Base-by-base conservation (phyloP, 1,284 basidiomycete genomes). In the Sporisorium scitamineum region DNA sequence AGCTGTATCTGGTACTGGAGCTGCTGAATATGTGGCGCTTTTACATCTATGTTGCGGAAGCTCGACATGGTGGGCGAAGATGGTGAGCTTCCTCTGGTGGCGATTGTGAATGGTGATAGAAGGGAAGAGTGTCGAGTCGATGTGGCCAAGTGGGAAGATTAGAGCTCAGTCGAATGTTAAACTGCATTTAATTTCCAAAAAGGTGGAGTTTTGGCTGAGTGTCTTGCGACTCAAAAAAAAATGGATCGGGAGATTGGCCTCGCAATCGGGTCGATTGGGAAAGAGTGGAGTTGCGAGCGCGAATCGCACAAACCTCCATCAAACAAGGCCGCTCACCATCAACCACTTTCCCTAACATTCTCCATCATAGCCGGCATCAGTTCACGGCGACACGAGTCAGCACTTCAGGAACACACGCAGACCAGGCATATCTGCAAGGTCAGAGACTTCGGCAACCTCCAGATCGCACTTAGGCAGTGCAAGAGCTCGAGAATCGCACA, bases 1-100 rank as follows among this genome's bases (percentile, higher is more conserved):
- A 37, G 26, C 57, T 82, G 81, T 26, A 84, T 69, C 9, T 66
- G 16, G 8, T 61, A 39, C 62, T 83, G 82, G 5, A 84, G 65
- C 20, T 57, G 59, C 45, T 67, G 51, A 10, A 70, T 69, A 24
- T 61, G 41, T 5, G 72, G 54, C 27, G 70, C 63, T n/a, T 73
- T 64, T 29, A 77, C 68, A 51, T 81, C 80, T 11, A 80, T 50
- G 20, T 51, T 65, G 24, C 71, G 61, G 45, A 73, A 70, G 31
- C 60, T 45, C 54, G 66, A 61, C 70, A 71, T 69, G 13, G 32
- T 68, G 54, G 8, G 20, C 24, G 26, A 34, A 5, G 10, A n/a
- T 44, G 27, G 27, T 24, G 5, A 27, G 31, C n/a, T 42, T 42
- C 39, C 39, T 42, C n/a, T 42, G 39, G n/a, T 16, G 39, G 39